Percentiles rank a stretch among this genome's conserved stretches.
Evolutionary conservation across 176 grass and related monocot genomes (phyloP).

Genomic region (Dendrocalamus sinicus): DNA sequence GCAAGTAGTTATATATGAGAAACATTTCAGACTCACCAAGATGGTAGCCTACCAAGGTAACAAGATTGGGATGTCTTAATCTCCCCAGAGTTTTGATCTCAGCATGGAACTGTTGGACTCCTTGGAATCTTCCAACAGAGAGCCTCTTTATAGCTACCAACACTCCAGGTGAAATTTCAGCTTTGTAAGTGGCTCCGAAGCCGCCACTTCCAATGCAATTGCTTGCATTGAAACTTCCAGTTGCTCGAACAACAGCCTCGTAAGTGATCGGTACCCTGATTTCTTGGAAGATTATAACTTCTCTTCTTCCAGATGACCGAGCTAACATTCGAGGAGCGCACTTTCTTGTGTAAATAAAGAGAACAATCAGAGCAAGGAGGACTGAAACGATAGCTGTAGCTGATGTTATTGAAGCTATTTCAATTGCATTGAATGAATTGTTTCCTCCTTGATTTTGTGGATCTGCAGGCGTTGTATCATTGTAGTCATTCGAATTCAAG

Average conservation of each 20-base stretch:
- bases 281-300: conserved; percentile 80
- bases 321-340: conserved; percentile 63
- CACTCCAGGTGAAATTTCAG: conserved; percentile 92
- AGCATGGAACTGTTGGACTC: conserved; percentile 85
- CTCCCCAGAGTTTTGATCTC: conserved; percentile 97
- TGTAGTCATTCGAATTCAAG: conserved; percentile 54
- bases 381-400: conserved; percentile 92
- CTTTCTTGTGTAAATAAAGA: conserved; percentile 96
- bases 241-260: conserved; percentile 84
- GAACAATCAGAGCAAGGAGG: conserved; percentile 83
- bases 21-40: conserved; percentile 95
- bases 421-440: conserved; percentile 82
- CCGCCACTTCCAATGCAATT: conserved; percentile 98
- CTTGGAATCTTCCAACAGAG: conserved; percentile 87
- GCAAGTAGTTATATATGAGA: conserved; percentile 95
- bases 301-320: conserved; percentile 66
- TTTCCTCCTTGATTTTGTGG: conserved; percentile 54
- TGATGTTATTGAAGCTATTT: conserved; percentile 94
- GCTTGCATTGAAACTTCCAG: conserved; percentile 90
- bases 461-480: conserved; percentile 50
- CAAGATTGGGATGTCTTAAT: conserved; percentile 85
- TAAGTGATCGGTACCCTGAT: conserved; percentile 76
- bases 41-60: conserved; percentile 95
- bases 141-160: conserved; percentile 95
- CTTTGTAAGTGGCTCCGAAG: conserved; percentile 97